phyloP scores from a whole-genome alignment of 176 grass and related monocot genomes.

The Hordeum marinum region DNA sequence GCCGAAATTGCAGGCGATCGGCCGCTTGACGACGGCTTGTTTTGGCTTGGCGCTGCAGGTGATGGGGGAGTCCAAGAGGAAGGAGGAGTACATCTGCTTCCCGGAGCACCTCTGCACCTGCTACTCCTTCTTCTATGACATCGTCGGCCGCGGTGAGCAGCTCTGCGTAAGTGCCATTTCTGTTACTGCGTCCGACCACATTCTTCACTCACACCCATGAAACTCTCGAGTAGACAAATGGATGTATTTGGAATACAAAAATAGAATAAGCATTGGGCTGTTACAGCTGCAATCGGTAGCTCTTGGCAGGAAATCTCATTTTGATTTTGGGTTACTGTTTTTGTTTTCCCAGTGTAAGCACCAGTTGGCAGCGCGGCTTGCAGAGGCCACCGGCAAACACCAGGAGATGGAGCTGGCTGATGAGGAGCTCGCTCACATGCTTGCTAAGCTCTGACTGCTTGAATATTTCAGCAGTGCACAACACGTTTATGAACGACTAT shows the following conservation, averaged over 20 bases:
- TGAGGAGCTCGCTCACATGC: constrained; percentile 77
- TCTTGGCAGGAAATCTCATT: not conserved
- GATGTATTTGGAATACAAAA: not conserved
- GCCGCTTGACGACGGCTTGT: not conserved
- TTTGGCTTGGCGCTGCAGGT: constrained; percentile 41
- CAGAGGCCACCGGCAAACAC: constrained; percentile 64
- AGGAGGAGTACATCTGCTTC: constrained; percentile 94
- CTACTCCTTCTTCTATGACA: constrained; percentile 97
- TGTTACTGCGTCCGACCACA: not conserved
- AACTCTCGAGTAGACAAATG: not conserved
- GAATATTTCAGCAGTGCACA: constrained; percentile 9
- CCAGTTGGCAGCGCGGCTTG: constrained; percentile 89
- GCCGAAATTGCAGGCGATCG: not conserved
- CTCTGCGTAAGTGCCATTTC: constrained; percentile 50
- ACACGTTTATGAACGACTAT: not conserved
- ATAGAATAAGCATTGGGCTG: not conserved
- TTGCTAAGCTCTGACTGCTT: constrained; percentile 63
- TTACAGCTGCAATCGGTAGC: not conserved
- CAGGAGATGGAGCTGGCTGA: constrained; percentile 64
- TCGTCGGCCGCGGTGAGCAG: constrained; percentile 73
- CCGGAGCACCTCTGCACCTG: constrained; percentile 89
- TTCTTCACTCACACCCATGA: not conserved
- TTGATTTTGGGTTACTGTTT: not conserved
- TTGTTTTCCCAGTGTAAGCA: constrained; percentile 65
- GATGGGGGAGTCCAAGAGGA: constrained; percentile 86